Evolutionary conservation across 208 protist species (phyloP).

Genomic region (Trypanosomatidae sp.): DNA sequence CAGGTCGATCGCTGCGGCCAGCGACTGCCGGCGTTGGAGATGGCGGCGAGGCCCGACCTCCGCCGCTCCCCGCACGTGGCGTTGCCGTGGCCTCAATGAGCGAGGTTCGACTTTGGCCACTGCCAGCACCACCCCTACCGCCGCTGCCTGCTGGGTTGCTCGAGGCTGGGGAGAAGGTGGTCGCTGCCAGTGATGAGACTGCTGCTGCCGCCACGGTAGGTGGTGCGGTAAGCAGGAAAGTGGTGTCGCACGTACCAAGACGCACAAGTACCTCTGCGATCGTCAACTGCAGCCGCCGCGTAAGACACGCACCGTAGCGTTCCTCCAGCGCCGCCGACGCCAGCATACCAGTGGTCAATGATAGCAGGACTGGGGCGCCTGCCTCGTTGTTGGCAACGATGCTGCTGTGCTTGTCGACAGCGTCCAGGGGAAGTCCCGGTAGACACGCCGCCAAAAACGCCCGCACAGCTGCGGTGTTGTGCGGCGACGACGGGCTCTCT

Average conservation of each 20-base stretch:
- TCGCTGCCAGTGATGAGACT: neutral
- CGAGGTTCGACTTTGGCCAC: neutral
- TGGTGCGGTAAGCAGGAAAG: constrained; percentile 20
- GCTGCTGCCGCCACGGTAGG: constrained; percentile 26
- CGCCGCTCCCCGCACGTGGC: neutral
- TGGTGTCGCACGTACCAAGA: constrained; percentile 45
- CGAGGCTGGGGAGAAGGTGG: neutral
- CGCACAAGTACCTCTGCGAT: constrained; percentile 62
- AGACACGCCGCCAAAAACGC: constrained; percentile 28
- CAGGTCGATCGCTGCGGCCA: constrained; percentile 13
- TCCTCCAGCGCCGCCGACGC: constrained; percentile 33
- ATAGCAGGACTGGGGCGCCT: neutral
- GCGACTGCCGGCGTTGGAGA: neutral
- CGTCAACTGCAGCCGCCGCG: constrained; percentile 51
- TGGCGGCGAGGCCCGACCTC: neutral
- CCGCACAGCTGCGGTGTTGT: constrained; percentile 28
- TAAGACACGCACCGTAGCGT: constrained; percentile 48
- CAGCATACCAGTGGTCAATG: constrained; percentile 28
- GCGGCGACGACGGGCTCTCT: constrained; percentile 20
- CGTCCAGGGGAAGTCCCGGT: constrained; percentile 16
- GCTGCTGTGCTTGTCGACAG: constrained; percentile 3
- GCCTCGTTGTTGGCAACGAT: constrained; percentile 1
- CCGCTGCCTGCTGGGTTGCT: neutral
- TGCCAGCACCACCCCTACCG: neutral
- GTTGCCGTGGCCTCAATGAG: neutral